These are phyloP conservation scores for Triglochin maritima DNA, from an alignment of 106 monocot genomes.

Conservation along the genomic window DNA sequence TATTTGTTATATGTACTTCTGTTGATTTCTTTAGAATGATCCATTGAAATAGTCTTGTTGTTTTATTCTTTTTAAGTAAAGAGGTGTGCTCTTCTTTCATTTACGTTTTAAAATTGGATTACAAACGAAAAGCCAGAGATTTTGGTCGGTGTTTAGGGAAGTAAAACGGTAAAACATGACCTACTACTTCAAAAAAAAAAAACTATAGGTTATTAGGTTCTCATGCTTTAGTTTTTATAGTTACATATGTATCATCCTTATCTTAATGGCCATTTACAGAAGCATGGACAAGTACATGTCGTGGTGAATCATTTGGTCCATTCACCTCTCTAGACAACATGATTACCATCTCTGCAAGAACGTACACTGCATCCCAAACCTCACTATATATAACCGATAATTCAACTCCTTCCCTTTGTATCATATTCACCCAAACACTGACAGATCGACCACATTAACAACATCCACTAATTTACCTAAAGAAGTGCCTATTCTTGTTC, in stretches of 20 bases:
- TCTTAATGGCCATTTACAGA: neutral
- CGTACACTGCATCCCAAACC: neutral
- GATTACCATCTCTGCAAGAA: neutral
- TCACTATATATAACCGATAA: neutral
- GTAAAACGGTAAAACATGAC: neutral
- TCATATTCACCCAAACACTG: conserved; percentile 2
- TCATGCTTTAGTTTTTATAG: neutral
- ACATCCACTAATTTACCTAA: neutral
- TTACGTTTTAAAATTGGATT: no score
- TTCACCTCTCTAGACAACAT: conserved; percentile 13
- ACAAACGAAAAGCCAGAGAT: no score
- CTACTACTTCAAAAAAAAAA: neutral
- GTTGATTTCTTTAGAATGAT: no score
- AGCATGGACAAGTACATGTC: neutral
- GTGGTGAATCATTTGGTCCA: conserved; percentile 7
- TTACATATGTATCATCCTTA: neutral
- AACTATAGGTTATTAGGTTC: neutral
- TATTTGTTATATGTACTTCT: no score
- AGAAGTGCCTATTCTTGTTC: neutral
- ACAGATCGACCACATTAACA: neutral
- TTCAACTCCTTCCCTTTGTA: neutral
- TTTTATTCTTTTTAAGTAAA: no score
- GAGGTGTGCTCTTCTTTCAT: no score
- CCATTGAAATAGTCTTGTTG: no score
- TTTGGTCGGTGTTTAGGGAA: no score